These are phyloP conservation scores for Helminthosporium solani DNA, from an alignment of 2,329 filamentous ascomycete species.

Conservation along the genomic window DNA sequence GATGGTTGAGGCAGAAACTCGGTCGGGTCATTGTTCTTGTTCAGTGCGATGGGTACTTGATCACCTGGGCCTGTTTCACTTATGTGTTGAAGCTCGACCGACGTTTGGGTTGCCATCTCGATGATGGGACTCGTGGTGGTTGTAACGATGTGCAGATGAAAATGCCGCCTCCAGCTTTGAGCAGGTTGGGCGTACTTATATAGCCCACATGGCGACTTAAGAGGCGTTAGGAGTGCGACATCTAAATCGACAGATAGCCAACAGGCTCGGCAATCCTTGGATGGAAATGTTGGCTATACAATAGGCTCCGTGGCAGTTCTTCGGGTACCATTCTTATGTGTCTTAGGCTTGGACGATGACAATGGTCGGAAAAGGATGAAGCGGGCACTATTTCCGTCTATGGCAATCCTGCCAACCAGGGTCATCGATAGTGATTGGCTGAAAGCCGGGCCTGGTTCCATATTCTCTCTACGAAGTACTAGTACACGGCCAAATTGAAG, in stretches of 20 bases:
- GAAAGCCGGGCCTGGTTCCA: neutral
- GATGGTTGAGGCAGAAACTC: conserved; percentile 47
- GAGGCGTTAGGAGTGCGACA: no score
- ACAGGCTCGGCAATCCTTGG: neutral
- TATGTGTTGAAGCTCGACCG: neutral
- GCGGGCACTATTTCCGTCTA: neutral
- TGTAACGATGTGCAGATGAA: no score
- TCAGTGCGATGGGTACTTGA: neutral
- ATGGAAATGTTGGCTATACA: neutral
- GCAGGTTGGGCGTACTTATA: no score
- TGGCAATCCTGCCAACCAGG: neutral
- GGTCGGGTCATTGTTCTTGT: conserved; percentile 18
- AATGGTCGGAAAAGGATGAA: neutral
- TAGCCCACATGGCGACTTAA: no score
- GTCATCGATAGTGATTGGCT: neutral
- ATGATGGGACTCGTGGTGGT: neutral
- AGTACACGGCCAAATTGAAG: no score
- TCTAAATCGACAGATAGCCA: neutral
- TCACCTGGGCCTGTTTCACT: conserved; percentile 1
- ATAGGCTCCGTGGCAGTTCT: neutral
- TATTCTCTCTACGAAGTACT: no score
- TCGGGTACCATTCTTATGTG: neutral
- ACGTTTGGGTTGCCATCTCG: neutral
- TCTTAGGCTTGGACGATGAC: neutral
- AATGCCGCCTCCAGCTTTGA: no score